Percentiles rank a stretch among this genome's conserved stretches.
These are phyloP conservation scores for Auriscalpium microsporum DNA, from an alignment of 768 basidiomycete species.

Conservation along the genomic window DNA sequence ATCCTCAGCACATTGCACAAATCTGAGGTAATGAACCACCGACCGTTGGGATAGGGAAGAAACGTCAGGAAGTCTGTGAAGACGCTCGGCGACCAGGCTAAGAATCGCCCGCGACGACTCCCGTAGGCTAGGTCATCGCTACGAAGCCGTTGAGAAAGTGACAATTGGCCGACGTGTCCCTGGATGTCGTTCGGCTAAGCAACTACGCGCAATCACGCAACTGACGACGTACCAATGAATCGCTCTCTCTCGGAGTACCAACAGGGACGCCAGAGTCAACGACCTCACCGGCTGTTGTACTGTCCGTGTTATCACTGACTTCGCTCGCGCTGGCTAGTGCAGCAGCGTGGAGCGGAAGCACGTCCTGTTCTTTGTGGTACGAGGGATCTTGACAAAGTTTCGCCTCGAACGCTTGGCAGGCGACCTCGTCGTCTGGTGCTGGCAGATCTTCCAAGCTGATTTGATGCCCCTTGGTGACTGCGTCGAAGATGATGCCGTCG, in stretches of 20 bases:
- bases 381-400: constrained; percentile 42
- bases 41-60: too few relatives aligned
- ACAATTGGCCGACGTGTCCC: background rate
- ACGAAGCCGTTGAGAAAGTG: background rate
- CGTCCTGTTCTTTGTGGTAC: background rate
- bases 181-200: background rate
- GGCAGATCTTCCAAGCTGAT: constrained; percentile 50
- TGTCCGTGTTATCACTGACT: too few relatives aligned
- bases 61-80: too few relatives aligned
- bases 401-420: constrained; percentile 37
- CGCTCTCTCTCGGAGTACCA: too few relatives aligned
- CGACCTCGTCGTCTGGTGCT: constrained; percentile 38
- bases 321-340: too few relatives aligned
- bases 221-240: too few relatives aligned
- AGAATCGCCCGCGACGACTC: background rate
- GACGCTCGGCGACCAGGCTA: too few relatives aligned
- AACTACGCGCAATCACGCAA: too few relatives aligned
- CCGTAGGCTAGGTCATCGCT: background rate
- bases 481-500: constrained; percentile 31
- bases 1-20: background rate
- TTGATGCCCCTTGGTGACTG: constrained; percentile 43
- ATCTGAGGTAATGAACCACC: background rate
- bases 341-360: constrained; percentile 17
- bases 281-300: too few relatives aligned
- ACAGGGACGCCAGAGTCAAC: too few relatives aligned